These are phyloP conservation scores for Pichia heedii DNA, from an alignment of 805 yeast genomes.

Conservation along the genomic window DNA sequence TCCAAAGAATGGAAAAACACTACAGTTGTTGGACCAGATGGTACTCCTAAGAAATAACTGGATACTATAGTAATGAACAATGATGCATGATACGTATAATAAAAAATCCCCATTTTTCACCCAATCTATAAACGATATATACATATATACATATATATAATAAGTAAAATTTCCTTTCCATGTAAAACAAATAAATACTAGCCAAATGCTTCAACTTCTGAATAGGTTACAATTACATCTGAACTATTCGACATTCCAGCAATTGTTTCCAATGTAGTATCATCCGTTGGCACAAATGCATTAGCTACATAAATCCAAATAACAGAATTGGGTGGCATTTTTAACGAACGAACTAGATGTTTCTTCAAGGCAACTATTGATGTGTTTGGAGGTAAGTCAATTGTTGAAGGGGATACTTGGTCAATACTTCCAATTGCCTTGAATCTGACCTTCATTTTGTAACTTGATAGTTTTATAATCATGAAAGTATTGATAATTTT, in stretches of 20 bases:
- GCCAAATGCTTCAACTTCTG: slow-evolving; percentile 40
- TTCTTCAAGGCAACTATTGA: slow-evolving; percentile 25
- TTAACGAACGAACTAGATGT: slow-evolving; percentile 36
- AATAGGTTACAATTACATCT: slow-evolving; percentile 37
- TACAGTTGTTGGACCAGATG: slow-evolving; percentile 8
- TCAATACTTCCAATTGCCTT: slow-evolving; percentile 50
- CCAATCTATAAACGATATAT: too few relatives aligned
- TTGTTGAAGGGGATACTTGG: slow-evolving; percentile 33
- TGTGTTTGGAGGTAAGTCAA: slow-evolving; percentile 24
- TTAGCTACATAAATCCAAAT: slow-evolving; percentile 37
- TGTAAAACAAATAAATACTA: slow-evolving; percentile 13
- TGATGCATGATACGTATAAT: too few relatives aligned
- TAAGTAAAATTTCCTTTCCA: too few relatives aligned
- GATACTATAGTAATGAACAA: not conserved
- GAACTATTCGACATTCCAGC: slow-evolving; percentile 27
- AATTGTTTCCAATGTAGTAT: slow-evolving; percentile 32
- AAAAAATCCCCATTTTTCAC: too few relatives aligned
- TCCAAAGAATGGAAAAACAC: slow-evolving; percentile 5
- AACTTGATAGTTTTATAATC: not conserved
- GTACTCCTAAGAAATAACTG: slow-evolving; percentile 3
- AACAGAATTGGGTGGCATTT: not conserved
- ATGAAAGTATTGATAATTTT: not conserved
- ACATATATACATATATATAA: too few relatives aligned
- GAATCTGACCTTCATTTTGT: slow-evolving; percentile 40
- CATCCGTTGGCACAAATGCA: slow-evolving; percentile 38